Base-by-base conservation (phyloP, 352 stramenopile genomes). In the Phytophthora constricta region DNA sequence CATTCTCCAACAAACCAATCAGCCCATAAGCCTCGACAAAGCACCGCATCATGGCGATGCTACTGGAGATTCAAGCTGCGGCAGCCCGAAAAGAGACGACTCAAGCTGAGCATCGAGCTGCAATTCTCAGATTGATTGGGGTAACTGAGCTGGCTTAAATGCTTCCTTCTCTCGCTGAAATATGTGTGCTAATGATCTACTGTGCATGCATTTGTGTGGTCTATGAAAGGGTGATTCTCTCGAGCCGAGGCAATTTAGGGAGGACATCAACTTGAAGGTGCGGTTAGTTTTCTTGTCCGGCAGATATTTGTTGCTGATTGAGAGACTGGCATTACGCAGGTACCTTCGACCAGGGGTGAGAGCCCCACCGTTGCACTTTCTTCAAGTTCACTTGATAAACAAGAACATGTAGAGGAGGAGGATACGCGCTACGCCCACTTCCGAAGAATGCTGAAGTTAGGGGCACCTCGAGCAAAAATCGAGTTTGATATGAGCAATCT, bases 401-500 rank as follows among this genome's bases (percentile, higher is more conserved):
- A n/a, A n/a, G n/a, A n/a, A n/a, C 41, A 20, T 23, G 19, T 20
- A 3, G 10, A 10, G 34, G 10, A 4, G 34, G 34, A 42, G n/a
- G 41, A 47, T 20, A 20, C 7, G 8, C 45, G 45, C 23, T 51
- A 51, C 13, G 23, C 20, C 7, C 57, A 54, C 23, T 77, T 69
- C 20, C 52, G 62, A 13, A 62, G 47, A 37, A 69, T 75, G 61
- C 46, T 77, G 19, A 68, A 72, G 65, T 25, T 77, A 37, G 70
- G 70, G 3, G 57, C 75, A 4, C 70, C 70, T 53, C 56, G 55
- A 19, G 20, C 22, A 39, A 62, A 48, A 22, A 56, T 77, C 23
- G 70, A 77, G 23, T 33, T 27, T 19, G 50, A 34, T 46, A 77
- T 77, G 70, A 60, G 53, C 2, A 68, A 61, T 22, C 62, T 72